Evolutionary conservation across 805 yeast species (phyloP), one percentile per base, ranked within the genome.

Genomic region (Saccharomycopsis lassenensis): DNA sequence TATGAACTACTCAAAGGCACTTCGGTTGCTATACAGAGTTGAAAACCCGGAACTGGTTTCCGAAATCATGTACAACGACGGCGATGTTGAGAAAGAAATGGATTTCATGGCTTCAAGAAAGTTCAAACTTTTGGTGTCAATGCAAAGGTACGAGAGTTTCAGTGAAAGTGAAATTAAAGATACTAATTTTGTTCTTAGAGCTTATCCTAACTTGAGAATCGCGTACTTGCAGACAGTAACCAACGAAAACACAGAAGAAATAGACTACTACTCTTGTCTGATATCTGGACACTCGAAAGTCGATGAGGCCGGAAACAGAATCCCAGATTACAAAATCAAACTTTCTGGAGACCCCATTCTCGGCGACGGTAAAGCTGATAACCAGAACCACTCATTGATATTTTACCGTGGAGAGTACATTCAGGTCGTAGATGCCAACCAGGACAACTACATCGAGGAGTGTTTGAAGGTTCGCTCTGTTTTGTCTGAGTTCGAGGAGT

Each of bases 1-100:
- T 67, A 89, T 89, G 98, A 91, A 89, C 65, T 89, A 89, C 58
- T 81, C 95, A 21, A 79, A 95, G 60, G 97, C 98, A 21, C 85
- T 89, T 54, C 91, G 87, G 61, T 65, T 89, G 52, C 67, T 89
- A 42, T 86, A 85, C 66, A 80, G 94, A 63, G 94, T 91, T 51
- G 97, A 91, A 61, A 83, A 84, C 59, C 94, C 94, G 30, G 94
- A 83, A 58, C 77, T 85, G 57, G 94, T 87, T 44, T 96, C 91
- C 68, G 85, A 87, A 86, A 89, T 87, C 57, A 33, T 19, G n/a
- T 25, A 22, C 17, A 26, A 30, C 7, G 97, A 96, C 50, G 97
- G 97, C 51, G 93, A 89, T 58, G 28, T 30, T n/a, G 43, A 40
- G 10, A 30, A 29, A 15, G 38, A 35, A 16, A 20, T 40, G 11